Conservation (phyloP, 306 rosid genomes). For the Cicer cuneatum region DNA sequence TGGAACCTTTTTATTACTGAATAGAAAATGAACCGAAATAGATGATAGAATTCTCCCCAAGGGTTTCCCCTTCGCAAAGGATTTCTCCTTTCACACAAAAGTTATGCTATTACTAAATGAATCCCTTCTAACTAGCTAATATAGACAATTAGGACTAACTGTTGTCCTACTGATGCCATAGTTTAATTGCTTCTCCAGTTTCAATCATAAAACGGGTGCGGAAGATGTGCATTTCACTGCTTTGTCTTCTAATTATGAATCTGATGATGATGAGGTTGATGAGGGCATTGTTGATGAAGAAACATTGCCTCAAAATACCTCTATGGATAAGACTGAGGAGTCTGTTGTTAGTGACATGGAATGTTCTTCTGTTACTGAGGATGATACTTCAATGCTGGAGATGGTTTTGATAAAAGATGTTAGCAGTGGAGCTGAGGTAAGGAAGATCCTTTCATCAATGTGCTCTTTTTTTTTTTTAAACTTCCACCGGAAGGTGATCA, state of each 20-base stretch:
- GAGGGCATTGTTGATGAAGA: conserved; percentile 47
- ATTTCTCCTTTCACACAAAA: background rate
- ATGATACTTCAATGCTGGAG: conserved; percentile 60
- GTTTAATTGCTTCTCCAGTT: conserved; percentile 55
- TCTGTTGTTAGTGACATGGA: conserved; percentile 40
- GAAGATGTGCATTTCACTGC: conserved; percentile 89
- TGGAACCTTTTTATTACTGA: background rate
- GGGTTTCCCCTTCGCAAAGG: background rate
- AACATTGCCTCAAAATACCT: conserved; percentile 38
- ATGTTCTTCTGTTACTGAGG: conserved; percentile 46
- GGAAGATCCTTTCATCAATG: conserved; percentile 13
- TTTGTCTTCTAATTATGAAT: conserved; percentile 54
- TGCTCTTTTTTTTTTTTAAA: background rate
- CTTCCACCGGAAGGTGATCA: conserved; percentile 14
- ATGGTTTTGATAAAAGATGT: conserved; percentile 91
- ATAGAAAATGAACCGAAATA: background rate
- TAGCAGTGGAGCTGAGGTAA: conserved; percentile 75
- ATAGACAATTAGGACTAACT: background rate
- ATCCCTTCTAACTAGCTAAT: background rate
- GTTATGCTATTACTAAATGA: background rate
- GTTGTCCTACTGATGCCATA: background rate
- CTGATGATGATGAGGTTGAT: conserved; percentile 44
- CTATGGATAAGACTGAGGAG: conserved; percentile 42
- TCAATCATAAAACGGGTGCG: conserved; percentile 88
- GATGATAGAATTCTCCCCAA: background rate